Percentiles rank a stretch among this genome's conserved stretches.
These are phyloP conservation scores for Eustoma russellianum DNA, from an alignment of 257 asterid species.

Conservation along the genomic window DNA sequence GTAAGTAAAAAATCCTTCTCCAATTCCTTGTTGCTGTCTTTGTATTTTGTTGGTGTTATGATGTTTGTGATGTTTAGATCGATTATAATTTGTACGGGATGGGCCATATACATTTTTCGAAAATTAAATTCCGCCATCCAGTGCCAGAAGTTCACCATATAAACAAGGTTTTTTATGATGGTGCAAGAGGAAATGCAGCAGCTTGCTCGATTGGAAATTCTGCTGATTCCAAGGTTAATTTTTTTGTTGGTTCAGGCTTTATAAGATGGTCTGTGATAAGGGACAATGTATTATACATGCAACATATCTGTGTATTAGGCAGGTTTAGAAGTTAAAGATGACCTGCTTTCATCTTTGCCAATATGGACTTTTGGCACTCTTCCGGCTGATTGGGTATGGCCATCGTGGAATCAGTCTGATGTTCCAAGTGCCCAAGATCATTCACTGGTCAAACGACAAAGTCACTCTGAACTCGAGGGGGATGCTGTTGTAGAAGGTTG, in stretches of 20 bases:
- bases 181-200: constrained; percentile 20
- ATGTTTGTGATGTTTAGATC: constrained; percentile 27
- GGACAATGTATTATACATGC: constrained; percentile 12
- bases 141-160: constrained; percentile 52
- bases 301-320: constrained; percentile 43
- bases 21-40: neutral
- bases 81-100: constrained; percentile 91
- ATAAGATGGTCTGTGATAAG: constrained; percentile 7
- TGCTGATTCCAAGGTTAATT: constrained; percentile 39
- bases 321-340: constrained; percentile 29
- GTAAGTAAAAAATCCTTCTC: constrained; percentile 21
- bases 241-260: constrained; percentile 12
- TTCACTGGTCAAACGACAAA: constrained; percentile 51
- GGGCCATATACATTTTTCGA: constrained; percentile 83
- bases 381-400: constrained; percentile 82
- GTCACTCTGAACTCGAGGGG: constrained; percentile 83
- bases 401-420: constrained; percentile 32
- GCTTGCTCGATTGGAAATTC: constrained; percentile 22
- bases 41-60: neutral
- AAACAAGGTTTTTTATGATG: constrained; percentile 23
- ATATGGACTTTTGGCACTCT: constrained; percentile 75
- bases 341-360: constrained; percentile 23
- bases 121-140: constrained; percentile 79
- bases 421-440: constrained; percentile 31
- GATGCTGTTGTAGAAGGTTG: constrained; percentile 80